phyloP scores from a whole-genome alignment of 805 yeast species.

The Candida ascalaphidarum region DNA sequence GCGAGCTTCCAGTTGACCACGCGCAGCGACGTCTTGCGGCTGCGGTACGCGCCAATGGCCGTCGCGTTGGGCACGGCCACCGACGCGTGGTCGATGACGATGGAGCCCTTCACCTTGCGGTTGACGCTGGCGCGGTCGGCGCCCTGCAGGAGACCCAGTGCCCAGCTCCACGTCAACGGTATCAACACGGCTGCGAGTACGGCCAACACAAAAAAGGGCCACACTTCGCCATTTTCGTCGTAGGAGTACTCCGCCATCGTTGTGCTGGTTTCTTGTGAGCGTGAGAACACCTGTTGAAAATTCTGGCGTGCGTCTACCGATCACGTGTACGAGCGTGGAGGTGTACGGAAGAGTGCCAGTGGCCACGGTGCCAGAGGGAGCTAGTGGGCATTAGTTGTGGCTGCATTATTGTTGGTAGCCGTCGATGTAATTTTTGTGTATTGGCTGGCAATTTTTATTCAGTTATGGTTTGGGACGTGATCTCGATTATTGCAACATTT shows the following conservation, averaged over 20 bases:
- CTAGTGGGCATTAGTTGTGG: no score
- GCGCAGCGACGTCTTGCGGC: conserved; percentile 18
- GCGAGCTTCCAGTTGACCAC: conserved; percentile 30
- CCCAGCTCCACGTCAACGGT: conserved; percentile 46
- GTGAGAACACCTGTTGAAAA: no score
- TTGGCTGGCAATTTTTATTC: no score
- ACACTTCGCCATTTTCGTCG: conserved; percentile 84
- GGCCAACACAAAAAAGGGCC: conserved; percentile 87
- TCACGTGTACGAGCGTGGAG: no score
- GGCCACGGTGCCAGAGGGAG: no score
- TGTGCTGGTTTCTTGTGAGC: no score
- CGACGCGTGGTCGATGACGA: conserved; percentile 23
- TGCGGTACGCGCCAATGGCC: conserved; percentile 16
- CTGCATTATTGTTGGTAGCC: no score
- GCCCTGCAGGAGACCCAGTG: conserved; percentile 10
- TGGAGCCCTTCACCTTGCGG: conserved; percentile 21
- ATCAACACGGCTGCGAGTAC: conserved; percentile 56
- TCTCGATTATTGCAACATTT: background rate
- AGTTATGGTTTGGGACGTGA: background rate
- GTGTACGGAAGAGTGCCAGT: no score
- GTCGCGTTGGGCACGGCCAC: conserved; percentile 18
- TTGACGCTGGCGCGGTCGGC: conserved; percentile 12
- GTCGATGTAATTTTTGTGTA: no score
- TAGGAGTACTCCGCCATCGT: conserved; percentile 57
- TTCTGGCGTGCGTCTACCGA: no score